Conservation (phyloP, 371 early-diverging fungal species). For the Mucor piriformis region DNA sequence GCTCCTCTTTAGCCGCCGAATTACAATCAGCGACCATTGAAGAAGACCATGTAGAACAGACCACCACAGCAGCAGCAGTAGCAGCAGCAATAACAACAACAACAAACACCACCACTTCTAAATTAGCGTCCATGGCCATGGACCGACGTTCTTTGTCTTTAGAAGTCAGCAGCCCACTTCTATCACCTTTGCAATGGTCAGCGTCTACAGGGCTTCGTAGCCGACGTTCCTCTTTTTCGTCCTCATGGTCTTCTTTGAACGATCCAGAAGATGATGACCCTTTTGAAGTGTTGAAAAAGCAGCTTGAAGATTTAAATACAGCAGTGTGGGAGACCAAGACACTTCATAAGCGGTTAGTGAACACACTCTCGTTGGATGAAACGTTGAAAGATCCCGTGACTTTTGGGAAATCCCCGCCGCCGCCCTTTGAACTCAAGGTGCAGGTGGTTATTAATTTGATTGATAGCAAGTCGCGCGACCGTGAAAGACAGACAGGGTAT, state of each 20-base stretch:
- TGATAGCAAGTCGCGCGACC: slow-evolving; percentile 47
- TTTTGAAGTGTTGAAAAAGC: slow-evolving; percentile 52
- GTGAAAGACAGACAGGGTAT: slow-evolving; percentile 49
- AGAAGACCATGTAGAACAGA: slow-evolving; percentile 16
- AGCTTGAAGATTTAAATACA: slow-evolving; percentile 51
- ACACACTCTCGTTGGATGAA: slow-evolving; percentile 46
- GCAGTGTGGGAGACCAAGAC: slow-evolving; percentile 57
- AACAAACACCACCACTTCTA: too few relatives aligned
- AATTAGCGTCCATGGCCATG: slow-evolving; percentile 42
- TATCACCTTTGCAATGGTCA: slow-evolving; percentile 40
- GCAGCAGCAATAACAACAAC: too few relatives aligned
- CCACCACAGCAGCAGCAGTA: background rate
- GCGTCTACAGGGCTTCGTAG: slow-evolving; percentile 40
- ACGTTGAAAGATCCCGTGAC: slow-evolving; percentile 35
- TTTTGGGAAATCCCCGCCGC: too few relatives aligned
- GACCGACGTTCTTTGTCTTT: slow-evolving; percentile 24
- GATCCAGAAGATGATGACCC: slow-evolving; percentile 52
- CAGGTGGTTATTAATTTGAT: slow-evolving; percentile 48
- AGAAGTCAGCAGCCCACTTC: slow-evolving; percentile 25
- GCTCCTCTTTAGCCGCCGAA: slow-evolving; percentile 55
- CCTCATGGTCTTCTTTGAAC: slow-evolving; percentile 43
- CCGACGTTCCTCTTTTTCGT: slow-evolving; percentile 46
- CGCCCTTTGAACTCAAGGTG: slow-evolving; percentile 51
- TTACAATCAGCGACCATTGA: slow-evolving; percentile 42
- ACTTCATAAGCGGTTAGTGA: slow-evolving; percentile 48